Evolutionary conservation across 2,329 filamentous ascomycete species (phyloP).

Genomic region (Dryadomyces sulphureus): DNA sequence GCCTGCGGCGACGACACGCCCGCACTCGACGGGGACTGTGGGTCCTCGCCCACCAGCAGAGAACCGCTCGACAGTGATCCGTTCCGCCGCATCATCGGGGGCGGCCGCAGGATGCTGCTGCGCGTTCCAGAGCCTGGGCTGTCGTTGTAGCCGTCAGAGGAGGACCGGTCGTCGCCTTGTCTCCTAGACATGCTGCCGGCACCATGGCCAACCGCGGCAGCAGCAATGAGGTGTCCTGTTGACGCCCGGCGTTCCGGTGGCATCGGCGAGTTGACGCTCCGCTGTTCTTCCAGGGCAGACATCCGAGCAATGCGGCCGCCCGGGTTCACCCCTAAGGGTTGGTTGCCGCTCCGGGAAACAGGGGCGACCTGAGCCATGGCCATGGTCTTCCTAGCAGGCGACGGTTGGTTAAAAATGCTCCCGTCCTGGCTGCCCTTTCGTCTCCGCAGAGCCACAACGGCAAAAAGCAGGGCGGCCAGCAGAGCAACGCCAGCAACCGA

Average conservation of each 20-base stretch:
- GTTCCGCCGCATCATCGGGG: conserved; percentile 50
- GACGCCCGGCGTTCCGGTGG: conserved; percentile 27
- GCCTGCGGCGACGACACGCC: conserved; percentile 75
- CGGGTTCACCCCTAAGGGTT: conserved; percentile 55
- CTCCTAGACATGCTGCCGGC: conserved; percentile 25
- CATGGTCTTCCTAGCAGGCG: conserved; percentile 45
- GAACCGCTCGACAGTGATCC: conserved; percentile 86
- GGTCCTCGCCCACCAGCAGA: conserved; percentile 53
- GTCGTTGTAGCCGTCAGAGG: conserved; percentile 56
- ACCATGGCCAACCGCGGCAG: conserved; percentile 33
- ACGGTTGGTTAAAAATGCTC: conserved; percentile 81
- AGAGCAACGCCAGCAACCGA: conserved; percentile 56
- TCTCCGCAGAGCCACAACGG: conserved; percentile 37
- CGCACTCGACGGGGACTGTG: conserved; percentile 59
- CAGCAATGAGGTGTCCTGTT: conserved; percentile 22
- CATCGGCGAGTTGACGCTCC: conserved; percentile 43
- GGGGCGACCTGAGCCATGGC: conserved; percentile 21
- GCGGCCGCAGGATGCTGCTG: conserved; percentile 40
- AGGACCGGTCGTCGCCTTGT: conserved; percentile 41
- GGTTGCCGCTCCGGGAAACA: conserved; percentile 4
- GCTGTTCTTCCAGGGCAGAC: conserved; percentile 67
- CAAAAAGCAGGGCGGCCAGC: conserved; percentile 54
- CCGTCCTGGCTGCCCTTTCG: conserved; percentile 43
- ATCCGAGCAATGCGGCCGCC: conserved; percentile 88
- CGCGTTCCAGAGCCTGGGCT: conserved; percentile 56